phyloP scores from a whole-genome alignment of 2,329 filamentous ascomycete species.

The Hypocreales sp. region DNA sequence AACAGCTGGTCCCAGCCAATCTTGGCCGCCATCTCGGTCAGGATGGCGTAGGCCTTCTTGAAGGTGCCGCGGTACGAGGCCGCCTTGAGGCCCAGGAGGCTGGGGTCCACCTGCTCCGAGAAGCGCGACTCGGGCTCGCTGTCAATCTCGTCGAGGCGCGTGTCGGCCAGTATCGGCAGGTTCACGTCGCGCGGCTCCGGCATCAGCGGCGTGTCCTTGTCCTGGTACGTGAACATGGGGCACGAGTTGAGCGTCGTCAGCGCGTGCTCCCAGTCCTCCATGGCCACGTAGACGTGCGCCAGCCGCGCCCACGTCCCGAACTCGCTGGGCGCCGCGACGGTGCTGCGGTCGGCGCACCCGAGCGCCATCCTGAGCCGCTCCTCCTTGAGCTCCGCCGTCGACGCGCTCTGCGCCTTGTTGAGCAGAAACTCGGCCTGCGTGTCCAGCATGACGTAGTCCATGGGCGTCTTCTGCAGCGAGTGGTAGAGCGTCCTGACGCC shows the following conservation, averaged over 20 bases:
- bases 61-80: slow-evolving; percentile 91
- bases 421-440: slow-evolving; percentile 86
- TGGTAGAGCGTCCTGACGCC: slow-evolving; percentile 80
- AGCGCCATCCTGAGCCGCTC: slow-evolving; percentile 71
- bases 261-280: slow-evolving; percentile 95
- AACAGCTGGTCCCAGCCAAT: slow-evolving; percentile 96
- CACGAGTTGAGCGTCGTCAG: slow-evolving; percentile 93
- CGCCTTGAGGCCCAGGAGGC: slow-evolving; percentile 70
- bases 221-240: slow-evolving; percentile 99
- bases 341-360: slow-evolving; percentile 85
- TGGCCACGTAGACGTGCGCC: slow-evolving; percentile 81
- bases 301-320: slow-evolving; percentile 93
- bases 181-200: slow-evolving; percentile 81
- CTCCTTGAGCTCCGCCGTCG: slow-evolving; percentile 38
- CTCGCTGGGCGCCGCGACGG: slow-evolving; percentile 88
- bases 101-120: slow-evolving; percentile 75
- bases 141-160: slow-evolving; percentile 88
- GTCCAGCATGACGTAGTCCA: slow-evolving; percentile 96
- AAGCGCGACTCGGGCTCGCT: slow-evolving; percentile 73
- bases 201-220: slow-evolving; percentile 91
- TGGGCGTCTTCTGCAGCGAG: slow-evolving; percentile 76
- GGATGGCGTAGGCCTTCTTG: slow-evolving; percentile 79
- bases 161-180: slow-evolving; percentile 77
- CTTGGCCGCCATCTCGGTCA: slow-evolving; percentile 90
- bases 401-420: slow-evolving; percentile 53